Evolutionary conservation across 768 basidiomycete species (phyloP).

Genomic region (Suillus brevipes): DNA sequence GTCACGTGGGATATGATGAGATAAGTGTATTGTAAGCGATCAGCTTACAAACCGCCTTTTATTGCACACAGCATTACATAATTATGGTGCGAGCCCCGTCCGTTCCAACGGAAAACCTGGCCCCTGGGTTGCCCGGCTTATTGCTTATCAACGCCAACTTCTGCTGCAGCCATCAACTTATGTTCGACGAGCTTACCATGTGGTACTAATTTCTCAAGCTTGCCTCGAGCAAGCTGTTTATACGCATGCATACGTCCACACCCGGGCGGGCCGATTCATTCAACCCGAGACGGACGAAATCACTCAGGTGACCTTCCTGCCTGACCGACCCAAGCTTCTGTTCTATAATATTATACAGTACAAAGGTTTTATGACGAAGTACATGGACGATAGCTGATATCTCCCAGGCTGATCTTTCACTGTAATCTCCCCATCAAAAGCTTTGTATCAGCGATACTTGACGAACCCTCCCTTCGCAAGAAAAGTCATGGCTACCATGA

Average conservation of each 20-base stretch:
- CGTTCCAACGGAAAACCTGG: no score
- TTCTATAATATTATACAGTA: background rate
- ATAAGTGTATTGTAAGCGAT: background rate
- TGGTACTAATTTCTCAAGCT: background rate
- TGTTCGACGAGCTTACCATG: background rate
- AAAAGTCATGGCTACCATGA: conserved; percentile 33
- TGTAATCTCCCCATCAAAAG: background rate
- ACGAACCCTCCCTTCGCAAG: background rate
- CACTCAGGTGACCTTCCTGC: conserved; percentile 1
- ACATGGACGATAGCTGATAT: conserved; percentile 8
- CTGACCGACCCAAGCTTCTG: background rate
- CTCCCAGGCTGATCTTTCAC: conserved; percentile 15
- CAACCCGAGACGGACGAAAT: background rate
- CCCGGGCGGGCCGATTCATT: background rate
- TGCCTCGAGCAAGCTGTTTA: conserved; percentile 2
- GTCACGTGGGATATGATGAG: background rate
- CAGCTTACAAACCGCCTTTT: background rate
- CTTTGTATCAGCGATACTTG: background rate
- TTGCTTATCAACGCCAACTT: no score
- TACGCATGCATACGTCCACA: background rate
- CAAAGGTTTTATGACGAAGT: background rate
- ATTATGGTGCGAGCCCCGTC: no score
- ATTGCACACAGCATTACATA: no score
- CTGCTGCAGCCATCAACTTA: background rate
- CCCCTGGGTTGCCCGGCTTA: no score